A percentile compares a stretch with the other conserved stretches of the same genome.
Conservation (phyloP, 257 asterid species). For the Nicotiana tabacum region DNA sequence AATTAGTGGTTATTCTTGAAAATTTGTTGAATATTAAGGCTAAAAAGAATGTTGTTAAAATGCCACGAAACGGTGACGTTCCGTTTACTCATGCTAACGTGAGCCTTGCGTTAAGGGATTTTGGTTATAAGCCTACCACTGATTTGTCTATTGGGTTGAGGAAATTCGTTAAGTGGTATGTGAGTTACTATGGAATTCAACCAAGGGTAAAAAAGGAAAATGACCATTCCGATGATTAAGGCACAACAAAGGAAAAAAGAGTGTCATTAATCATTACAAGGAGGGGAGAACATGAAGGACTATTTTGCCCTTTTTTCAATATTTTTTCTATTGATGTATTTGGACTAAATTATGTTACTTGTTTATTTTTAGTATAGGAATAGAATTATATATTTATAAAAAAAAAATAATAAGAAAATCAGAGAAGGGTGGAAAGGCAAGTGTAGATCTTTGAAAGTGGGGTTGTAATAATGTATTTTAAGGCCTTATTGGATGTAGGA, state of each 20-base stretch:
- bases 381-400: slow-evolving; percentile 23
- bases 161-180: slow-evolving; percentile 89
- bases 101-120: slow-evolving; percentile 72
- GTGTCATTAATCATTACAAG: too few species aligned
- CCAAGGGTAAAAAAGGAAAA: slow-evolving; percentile 70
- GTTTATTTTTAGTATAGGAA: slow-evolving; percentile 35
- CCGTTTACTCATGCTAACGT: slow-evolving; percentile 94
- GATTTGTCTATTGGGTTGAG: slow-evolving; percentile 73
- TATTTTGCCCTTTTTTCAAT: not conserved
- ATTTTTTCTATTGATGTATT: slow-evolving; percentile 6
- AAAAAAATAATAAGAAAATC: not conserved
- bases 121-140: slow-evolving; percentile 89
- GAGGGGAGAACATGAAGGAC: not conserved
- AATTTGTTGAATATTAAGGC: slow-evolving; percentile 53
- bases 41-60: slow-evolving; percentile 61
- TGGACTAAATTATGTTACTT: slow-evolving; percentile 20
- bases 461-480: slow-evolving; percentile 32
- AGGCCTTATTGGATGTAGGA: slow-evolving; percentile 17
- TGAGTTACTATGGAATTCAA: slow-evolving; percentile 73
- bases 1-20: slow-evolving; percentile 75
- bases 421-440: slow-evolving; percentile 20
- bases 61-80: slow-evolving; percentile 98
- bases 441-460: slow-evolving; percentile 45
- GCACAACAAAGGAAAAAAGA: not conserved
- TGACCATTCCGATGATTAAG: slow-evolving; percentile 27